Evolutionary conservation across 2,329 filamentous ascomycete genomes (phyloP), one percentile per base, ranked within the genome.

Genomic region (Lecanicillium sp.): DNA sequence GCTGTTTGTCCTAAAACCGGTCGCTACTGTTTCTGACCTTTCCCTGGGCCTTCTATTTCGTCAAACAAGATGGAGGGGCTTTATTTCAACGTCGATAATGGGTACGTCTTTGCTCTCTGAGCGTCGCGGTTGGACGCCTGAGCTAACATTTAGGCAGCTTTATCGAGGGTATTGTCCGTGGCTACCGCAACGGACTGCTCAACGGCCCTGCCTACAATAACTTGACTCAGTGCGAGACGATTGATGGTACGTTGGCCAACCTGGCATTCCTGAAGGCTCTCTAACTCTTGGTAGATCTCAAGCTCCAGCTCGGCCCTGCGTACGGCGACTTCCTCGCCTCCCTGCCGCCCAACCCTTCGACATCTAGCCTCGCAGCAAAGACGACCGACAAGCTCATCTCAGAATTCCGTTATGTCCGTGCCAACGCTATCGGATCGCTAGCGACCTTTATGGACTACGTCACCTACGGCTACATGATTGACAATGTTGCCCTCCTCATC

Each of bases 391-490:
- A 98, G 71, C 81, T 98, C 48, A 90, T 98, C 48, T 84, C 89
- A 49, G 92, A 98, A 63, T 98, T 98, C 63, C 83, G 88, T 58
- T 98, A 98, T 62, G 75, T 98, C 33, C 87, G 94, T 51, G 88
- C 89, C 46, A 95, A 98, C 58, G 86, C 90, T 19, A 87, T 87
- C 3, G 92, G 92, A 13, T 87, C 88, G 1, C 79, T 96, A 28
- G 83, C 89, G 46, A 88, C 87, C 59, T 98, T 98, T 64, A 88
- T 98, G 78, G 88, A 97, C 63, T 98, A 95, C 64, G 72, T 98
- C 45, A 98, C 92, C 2, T 98, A 98, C 61, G 90, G 89, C 46
- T 98, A 98, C 73, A 98, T 98, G 92, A 98, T 98, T 64, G 92
- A 98, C 68, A 98, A 98, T 55, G 88, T 98, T 38, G 92, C 94